Base-by-base conservation (phyloP, 2,329 filamentous ascomycete genomes). In the Diaporthe capsici region DNA sequence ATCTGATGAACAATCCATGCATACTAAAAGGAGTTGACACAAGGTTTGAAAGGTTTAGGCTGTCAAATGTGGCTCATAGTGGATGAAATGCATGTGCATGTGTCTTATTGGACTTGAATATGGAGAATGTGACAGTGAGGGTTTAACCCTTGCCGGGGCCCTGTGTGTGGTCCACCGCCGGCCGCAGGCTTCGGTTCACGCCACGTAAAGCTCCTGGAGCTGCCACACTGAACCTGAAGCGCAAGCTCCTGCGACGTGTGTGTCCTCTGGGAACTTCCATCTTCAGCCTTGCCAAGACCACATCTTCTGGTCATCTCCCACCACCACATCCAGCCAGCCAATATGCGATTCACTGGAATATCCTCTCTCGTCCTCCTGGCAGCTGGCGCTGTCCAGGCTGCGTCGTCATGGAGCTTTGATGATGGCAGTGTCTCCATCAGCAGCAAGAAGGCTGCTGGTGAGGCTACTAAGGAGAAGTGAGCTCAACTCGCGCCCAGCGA, bases 401-500 rank as follows among this genome's bases (percentile, higher is more conserved):
- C 88, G 74, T 87, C 89, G 42, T 90, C 90, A 31, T 96, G 94
- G 94, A 88, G 89, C 74, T 96, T 96, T 80, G 90, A 93, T 78
- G 94, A 95, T 84, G 94, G 89, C 78, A 91, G 89, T 77, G 87
- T 96, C 78, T 88, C 91, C 12, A 87, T 96, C 75, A 86, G 88
- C 78, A 86, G 88, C 80, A 95, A 94, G 85, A 93, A 93, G 86
- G 88, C 87, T 78, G 75, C 37, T 47, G 86, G 87, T 76, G 89
- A 87, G 77, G 86, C 87, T 71, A 84, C 88, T 79, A 93, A 94
- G 84, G 90, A 94, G 86, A 94, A 92, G 92, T 94, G 87, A 81
- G 90, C 82, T 65, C 58, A 70, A 65, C 28, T 74, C 75, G 72
- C 37, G 72, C 37, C 68, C 74, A 49, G 22, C 70, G 20, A 37